phyloP scores from a whole-genome alignment of 768 basidiomycete species.

The Phaffia tasmanica region DNA sequence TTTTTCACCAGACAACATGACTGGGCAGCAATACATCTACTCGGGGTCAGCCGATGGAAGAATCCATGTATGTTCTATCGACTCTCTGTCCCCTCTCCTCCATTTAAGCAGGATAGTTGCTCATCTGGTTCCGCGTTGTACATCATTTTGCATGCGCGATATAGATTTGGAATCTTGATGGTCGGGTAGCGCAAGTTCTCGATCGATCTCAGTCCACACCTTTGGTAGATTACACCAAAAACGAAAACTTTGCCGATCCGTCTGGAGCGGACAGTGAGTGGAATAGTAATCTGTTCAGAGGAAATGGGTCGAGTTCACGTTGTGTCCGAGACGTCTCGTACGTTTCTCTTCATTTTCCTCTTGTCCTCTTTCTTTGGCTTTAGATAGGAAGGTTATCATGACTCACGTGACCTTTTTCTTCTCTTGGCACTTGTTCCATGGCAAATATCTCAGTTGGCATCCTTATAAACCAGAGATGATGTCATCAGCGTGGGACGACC shows the following conservation, averaged over 20 bases:
- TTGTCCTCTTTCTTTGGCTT: not conserved
- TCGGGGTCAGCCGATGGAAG: slow-evolving; percentile 78
- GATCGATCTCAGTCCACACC: slow-evolving; percentile 17
- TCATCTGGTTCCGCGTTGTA: not conserved
- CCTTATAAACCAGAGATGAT: slow-evolving; percentile 80
- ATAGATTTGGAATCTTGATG: slow-evolving; percentile 93
- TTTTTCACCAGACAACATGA: slow-evolving; percentile 87
- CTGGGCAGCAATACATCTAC: slow-evolving; percentile 82
- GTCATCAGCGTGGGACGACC: slow-evolving; percentile 76
- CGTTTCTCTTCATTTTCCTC: not conserved
- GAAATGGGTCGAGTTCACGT: not conserved
- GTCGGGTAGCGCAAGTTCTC: slow-evolving; percentile 40
- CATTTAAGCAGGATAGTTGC: not conserved
- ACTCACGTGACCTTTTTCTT: not conserved
- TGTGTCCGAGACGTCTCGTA: slow-evolving; percentile 20
- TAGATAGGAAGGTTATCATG: no score
- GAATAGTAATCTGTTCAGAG: not conserved
- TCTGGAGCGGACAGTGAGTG: slow-evolving; percentile 2
- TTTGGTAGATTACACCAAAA: slow-evolving; percentile 1
- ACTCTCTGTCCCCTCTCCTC: not conserved
- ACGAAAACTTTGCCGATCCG: slow-evolving; percentile 12
- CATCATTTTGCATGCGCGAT: not conserved
- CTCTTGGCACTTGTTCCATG: not conserved
- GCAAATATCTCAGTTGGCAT: slow-evolving; percentile 51
- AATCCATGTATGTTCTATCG: slow-evolving; percentile 54